phyloP scores from a whole-genome alignment of 176 grass and related monocot species.

The Paspalum vaginatum region DNA sequence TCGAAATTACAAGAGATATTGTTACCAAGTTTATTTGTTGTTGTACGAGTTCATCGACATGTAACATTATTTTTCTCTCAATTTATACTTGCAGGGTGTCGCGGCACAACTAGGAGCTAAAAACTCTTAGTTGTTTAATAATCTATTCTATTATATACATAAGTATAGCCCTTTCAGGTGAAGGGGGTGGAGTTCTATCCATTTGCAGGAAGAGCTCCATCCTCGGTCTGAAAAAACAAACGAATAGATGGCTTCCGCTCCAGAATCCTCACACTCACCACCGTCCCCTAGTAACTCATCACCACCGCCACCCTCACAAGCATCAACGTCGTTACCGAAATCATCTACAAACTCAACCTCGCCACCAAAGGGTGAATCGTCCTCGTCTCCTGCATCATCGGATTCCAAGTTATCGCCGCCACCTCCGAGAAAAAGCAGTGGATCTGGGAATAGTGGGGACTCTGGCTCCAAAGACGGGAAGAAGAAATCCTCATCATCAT shows the following conservation, averaged over 20 bases:
- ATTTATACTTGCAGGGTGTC: constrained; percentile 26
- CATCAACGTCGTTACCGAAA: background rate
- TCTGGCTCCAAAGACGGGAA: constrained; percentile 2
- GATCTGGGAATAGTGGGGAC: background rate
- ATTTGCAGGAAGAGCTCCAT: constrained; percentile 35
- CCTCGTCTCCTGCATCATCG: background rate
- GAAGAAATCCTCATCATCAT: background rate
- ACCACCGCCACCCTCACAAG: background rate
- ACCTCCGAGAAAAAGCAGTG: background rate
- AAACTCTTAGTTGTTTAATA: background rate
- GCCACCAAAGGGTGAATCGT: background rate
- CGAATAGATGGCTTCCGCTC: constrained; percentile 31
- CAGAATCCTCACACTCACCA: background rate
- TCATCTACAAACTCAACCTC: background rate
- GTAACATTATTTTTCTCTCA: background rate
- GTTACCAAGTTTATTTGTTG: too few relatives aligned
- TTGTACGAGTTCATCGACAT: background rate
- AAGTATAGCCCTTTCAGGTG: background rate
- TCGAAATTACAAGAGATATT: too few relatives aligned
- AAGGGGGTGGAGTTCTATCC: constrained; percentile 41
- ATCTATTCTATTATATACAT: background rate
- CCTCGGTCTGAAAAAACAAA: background rate
- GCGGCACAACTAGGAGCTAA: background rate
- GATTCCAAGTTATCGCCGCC: background rate
- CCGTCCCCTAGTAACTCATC: background rate